These are phyloP conservation scores for Ophiostoma fasciatum DNA, from an alignment of 2,329 filamentous ascomycete genomes.

Conservation along the genomic window DNA sequence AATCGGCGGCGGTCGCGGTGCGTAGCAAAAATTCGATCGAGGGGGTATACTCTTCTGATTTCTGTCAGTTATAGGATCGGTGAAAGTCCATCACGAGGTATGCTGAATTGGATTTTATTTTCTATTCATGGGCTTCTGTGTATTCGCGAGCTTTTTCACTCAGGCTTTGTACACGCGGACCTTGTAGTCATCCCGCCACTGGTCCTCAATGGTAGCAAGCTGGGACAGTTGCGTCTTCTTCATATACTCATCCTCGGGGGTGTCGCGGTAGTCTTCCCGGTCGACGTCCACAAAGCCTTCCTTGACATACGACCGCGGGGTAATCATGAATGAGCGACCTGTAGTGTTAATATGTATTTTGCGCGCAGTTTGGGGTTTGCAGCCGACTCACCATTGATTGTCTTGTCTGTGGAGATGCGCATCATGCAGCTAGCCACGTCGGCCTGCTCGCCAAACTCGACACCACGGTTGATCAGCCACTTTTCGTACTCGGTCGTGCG, in stretches of 20 bases:
- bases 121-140: too few relatives aligned
- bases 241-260: not conserved
- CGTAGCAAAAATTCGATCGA: too few relatives aligned
- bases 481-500: conserved; percentile 3
- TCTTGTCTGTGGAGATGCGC: conserved; percentile 2
- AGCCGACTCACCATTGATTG: not conserved
- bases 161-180: conserved; percentile 1
- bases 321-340: conserved; percentile 1
- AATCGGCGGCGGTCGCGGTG: too few relatives aligned
- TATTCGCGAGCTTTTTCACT: too few relatives aligned
- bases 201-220: conserved; percentile 4
- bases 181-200: conserved; percentile 4
- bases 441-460: conserved; percentile 4
- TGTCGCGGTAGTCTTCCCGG: conserved; percentile 2
- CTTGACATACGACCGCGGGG: not conserved
- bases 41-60: too few relatives aligned
- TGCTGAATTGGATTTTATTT: too few relatives aligned
- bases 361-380: too few relatives aligned
- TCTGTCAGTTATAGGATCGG: too few relatives aligned
- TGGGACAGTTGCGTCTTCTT: conserved; percentile 1
- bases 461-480: conserved; percentile 3
- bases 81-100: too few relatives aligned
- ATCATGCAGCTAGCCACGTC: conserved; percentile 4
- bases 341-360: too few relatives aligned
- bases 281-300: conserved; percentile 3